Percentiles rank a stretch among this genome's conserved stretches.
Conservation (phyloP, 116 monocot species). For the Cymodocea nodosa region DNA sequence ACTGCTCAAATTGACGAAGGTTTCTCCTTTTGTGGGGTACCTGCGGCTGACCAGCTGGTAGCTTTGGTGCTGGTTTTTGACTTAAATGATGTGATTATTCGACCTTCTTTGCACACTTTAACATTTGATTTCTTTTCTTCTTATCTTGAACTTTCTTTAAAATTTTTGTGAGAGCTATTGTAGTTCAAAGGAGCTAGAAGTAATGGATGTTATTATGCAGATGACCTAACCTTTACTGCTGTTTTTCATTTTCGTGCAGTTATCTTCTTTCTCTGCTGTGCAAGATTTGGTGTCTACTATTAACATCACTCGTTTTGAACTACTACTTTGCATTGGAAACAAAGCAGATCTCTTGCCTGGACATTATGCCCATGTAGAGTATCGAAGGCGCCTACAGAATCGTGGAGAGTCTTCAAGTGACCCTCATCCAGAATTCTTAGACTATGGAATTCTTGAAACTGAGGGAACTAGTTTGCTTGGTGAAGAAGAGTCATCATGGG, state of each 20-base stretch:
- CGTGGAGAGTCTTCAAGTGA: conserved; percentile 41
- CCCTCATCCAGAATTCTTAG: conserved; percentile 49
- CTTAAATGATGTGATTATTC: conserved; percentile 68
- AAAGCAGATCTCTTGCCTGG: conserved; percentile 87
- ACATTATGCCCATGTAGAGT: conserved; percentile 76
- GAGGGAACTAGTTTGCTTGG: conserved; percentile 69
- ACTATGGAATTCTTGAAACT: conserved; percentile 69
- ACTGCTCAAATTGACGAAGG: conserved; percentile 52
- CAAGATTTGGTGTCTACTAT: conserved; percentile 52
- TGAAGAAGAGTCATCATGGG: conserved; percentile 47
- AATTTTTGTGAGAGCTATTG: not conserved
- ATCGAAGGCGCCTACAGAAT: conserved; percentile 55
- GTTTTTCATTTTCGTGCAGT: conserved; percentile 25
- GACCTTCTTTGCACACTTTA: not conserved
- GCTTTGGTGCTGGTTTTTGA: conserved; percentile 95
- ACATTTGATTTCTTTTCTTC: not conserved
- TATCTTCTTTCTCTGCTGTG: conserved; percentile 57
- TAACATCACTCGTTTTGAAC: conserved; percentile 60
- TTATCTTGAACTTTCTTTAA: not conserved
- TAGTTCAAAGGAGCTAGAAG: not conserved
- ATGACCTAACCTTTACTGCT: not conserved
- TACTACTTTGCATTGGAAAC: conserved; percentile 90
- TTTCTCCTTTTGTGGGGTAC: conserved; percentile 40
- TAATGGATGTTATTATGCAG: not conserved
- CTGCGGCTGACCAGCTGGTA: conserved; percentile 32